Evolutionary conservation across 164 flowering plant species (phyloP).

Genomic region (Houttuynia cordata): DNA sequence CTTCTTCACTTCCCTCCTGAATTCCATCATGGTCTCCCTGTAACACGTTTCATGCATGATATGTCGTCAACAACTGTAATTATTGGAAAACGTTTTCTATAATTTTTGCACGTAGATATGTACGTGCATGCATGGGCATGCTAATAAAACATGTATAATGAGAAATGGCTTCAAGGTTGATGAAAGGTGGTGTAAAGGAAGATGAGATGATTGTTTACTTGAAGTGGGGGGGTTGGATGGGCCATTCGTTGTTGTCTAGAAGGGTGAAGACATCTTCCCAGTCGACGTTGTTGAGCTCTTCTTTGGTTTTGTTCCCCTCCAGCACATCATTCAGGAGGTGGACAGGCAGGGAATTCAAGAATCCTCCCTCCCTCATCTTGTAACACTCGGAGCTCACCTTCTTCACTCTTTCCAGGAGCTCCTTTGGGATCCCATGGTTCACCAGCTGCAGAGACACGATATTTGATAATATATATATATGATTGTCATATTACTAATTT

Average conservation of each 20-base stretch:
- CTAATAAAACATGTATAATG: too few species aligned
- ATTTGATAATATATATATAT: too few species aligned
- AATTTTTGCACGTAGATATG: too few species aligned
- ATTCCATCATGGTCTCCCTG: constrained; percentile 85
- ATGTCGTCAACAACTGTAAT: too few species aligned
- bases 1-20: constrained; percentile 61
- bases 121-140: not conserved
- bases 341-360: constrained; percentile 38
- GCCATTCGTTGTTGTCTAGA: constrained; percentile 60
- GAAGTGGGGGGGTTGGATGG: constrained; percentile 44
- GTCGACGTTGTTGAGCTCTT: constrained; percentile 23
- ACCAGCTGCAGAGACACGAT: constrained; percentile 40
- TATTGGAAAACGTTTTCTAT: too few species aligned
- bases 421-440: constrained; percentile 79
- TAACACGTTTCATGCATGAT: not conserved
- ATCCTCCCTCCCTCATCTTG: constrained; percentile 50
- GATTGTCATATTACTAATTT: not conserved
- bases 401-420: constrained; percentile 79
- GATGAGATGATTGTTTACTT: too few species aligned
- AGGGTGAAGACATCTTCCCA: constrained; percentile 88
- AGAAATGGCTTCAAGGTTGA: not conserved
- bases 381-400: constrained; percentile 49
- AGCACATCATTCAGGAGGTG: constrained; percentile 40
- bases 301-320: constrained; percentile 13
- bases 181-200: not conserved